Evolutionary conservation across 495 filamentous ascomycete species (phyloP).

Genomic region (Neurospora intermedia): DNA sequence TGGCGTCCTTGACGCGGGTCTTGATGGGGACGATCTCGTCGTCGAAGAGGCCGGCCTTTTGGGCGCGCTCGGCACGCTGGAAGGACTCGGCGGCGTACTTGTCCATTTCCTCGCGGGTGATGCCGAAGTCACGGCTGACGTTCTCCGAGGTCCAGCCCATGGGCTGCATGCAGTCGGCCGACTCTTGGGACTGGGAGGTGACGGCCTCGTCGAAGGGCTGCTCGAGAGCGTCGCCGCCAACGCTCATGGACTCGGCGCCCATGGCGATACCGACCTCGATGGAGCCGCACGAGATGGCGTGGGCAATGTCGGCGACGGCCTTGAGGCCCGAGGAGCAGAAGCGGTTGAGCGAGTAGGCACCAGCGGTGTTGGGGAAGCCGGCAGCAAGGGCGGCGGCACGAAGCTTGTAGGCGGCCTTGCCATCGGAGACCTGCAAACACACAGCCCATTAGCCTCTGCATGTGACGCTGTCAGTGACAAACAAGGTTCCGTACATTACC

Average conservation of each 20-base stretch:
- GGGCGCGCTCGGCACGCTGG: conserved; percentile 73
- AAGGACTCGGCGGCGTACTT: conserved; percentile 78
- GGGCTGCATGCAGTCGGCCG: conserved; percentile 76
- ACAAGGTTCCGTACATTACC: conserved; percentile 59
- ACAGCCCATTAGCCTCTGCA: not conserved
- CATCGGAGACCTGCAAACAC: conserved; percentile 60
- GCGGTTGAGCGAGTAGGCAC: conserved; percentile 74
- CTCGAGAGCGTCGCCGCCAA: conserved; percentile 53
- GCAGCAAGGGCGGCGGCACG: conserved; percentile 83
- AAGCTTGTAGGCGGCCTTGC: conserved; percentile 79
- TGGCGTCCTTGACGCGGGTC: conserved; percentile 71
- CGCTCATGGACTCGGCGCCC: conserved; percentile 81
- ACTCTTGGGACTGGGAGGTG: conserved; percentile 58
- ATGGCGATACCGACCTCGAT: conserved; percentile 84
- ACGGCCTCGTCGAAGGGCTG: conserved; percentile 71
- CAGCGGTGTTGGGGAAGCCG: conserved; percentile 84
- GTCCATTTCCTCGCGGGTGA: conserved; percentile 72
- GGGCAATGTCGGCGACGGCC: conserved; percentile 86
- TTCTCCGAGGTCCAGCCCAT: conserved; percentile 99
- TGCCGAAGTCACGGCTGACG: conserved; percentile 81
- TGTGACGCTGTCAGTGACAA: not conserved
- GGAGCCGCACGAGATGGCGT: conserved; percentile 66
- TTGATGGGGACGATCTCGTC: conserved; percentile 90
- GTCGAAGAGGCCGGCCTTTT: conserved; percentile 87
- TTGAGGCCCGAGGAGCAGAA: conserved; percentile 97